A percentile compares a stretch with the other conserved stretches of the same genome.
These are phyloP conservation scores for Blastobotrys arbuscula DNA, from an alignment of 1,139 yeast species.

Conservation along the genomic window DNA sequence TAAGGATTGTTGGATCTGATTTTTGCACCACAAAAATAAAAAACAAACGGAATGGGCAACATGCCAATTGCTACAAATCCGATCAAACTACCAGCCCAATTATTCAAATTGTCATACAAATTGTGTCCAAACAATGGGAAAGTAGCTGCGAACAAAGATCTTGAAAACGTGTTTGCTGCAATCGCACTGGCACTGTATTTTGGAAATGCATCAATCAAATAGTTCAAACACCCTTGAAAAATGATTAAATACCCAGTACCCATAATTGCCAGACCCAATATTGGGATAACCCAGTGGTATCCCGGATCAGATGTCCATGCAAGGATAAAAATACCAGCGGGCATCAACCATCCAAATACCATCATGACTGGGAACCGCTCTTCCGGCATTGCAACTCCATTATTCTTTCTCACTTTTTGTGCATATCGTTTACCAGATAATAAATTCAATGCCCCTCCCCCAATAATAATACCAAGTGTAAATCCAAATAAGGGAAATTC, in stretches of 20 bases:
- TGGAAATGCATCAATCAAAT: constrained; percentile 58
- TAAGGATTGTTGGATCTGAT: constrained; percentile 54
- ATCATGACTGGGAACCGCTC: constrained; percentile 52
- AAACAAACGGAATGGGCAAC: constrained; percentile 63
- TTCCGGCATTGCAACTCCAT: constrained; percentile 50
- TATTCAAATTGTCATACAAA: constrained; percentile 50
- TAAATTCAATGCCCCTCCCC: constrained; percentile 44
- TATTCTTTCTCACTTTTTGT: constrained; percentile 30
- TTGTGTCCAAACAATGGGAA: constrained; percentile 70
- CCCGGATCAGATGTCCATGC: constrained; percentile 62
- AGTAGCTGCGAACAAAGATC: constrained; percentile 65
- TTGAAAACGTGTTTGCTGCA: constrained; percentile 69
- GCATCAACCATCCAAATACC: constrained; percentile 43
- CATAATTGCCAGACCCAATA: constrained; percentile 56
- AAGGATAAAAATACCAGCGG: constrained; percentile 65
- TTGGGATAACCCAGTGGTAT: constrained; percentile 71
- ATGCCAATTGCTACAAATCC: constrained; percentile 52
- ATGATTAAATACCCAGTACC: constrained; percentile 60
- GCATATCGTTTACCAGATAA: constrained; percentile 32
- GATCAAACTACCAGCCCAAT: constrained; percentile 58
- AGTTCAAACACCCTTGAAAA: constrained; percentile 52
- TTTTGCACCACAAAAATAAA: constrained; percentile 50
- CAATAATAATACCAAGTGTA: constrained; percentile 48
- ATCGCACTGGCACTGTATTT: constrained; percentile 70
- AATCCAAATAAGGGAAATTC: constrained; percentile 55